A percentile compares a stretch with the other conserved stretches of the same genome.
These are phyloP conservation scores for Cucurbita maxima DNA, from an alignment of 306 rosid genomes.

Conservation along the genomic window DNA sequence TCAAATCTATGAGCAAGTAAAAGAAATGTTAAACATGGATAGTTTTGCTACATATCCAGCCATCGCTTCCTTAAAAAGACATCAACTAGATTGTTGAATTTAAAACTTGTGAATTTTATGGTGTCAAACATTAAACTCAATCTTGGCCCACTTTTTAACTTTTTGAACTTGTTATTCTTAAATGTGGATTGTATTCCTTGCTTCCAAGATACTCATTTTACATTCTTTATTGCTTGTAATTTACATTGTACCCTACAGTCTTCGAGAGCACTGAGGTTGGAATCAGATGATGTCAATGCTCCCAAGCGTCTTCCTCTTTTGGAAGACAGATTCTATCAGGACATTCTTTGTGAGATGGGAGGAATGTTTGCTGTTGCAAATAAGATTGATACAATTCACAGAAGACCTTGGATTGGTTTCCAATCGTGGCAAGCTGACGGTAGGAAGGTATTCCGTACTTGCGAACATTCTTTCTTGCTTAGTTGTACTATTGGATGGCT, in stretches of 20 bases:
- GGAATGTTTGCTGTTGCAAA: constrained; percentile 90
- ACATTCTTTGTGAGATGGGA: constrained; percentile 77
- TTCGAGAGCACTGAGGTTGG: constrained; percentile 44
- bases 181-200: not conserved
- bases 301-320: constrained; percentile 59
- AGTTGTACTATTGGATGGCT: not conserved
- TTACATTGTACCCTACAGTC: constrained; percentile 44
- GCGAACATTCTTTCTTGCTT: not conserved
- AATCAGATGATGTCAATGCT: constrained; percentile 85
- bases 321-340: constrained; percentile 47
- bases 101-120: not conserved
- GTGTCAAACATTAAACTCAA: not conserved
- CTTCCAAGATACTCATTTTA: not conserved
- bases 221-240: not conserved
- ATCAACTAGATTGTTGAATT: not conserved
- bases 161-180: not conserved
- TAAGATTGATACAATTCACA: constrained; percentile 62
- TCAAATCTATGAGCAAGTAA: not conserved
- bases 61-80: not conserved
- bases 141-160: not conserved
- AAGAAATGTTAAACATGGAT: not conserved
- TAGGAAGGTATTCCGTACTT: constrained; percentile 54
- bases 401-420: constrained; percentile 95
- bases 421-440: constrained; percentile 97
- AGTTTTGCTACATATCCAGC: not conserved